Base-by-base conservation (phyloP, 2,329 filamentous ascomycete genomes). In the Tricladium varicosporioides region DNA sequence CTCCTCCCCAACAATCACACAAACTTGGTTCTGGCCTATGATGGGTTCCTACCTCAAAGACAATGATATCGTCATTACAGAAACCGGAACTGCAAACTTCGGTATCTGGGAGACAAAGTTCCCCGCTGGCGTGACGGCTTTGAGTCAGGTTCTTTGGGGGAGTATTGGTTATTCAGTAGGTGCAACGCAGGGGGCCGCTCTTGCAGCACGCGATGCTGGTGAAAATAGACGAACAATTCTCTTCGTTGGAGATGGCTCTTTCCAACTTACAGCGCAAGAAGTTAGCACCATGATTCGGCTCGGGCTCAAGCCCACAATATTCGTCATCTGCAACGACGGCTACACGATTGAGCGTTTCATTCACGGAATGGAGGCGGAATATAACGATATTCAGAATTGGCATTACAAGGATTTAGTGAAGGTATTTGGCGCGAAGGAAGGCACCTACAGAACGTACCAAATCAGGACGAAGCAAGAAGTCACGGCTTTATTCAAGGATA, bases 281-380 rank as follows among this genome's bases (percentile, higher is more conserved):
- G 70, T 96, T 61, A 89, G 85, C 72, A 94, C 91, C 10, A 93
- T 96, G 81, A 83, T 96, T 62, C 82, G 86, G 31, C 86, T 89
- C 59, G 79, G 82, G 19, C 76, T 96, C 56, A 86, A 87, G 60
- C 83, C 89, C 16, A 93, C 36, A 3, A 84, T 83, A 60, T 93
- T 96, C 71, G 80, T 94, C 60, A 87, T 96, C 64, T 91, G 89
- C 79, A 95, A 95, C 71, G 84, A 92, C 43, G 92, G 92, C 10
- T 96, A 89, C 75, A 94, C 91, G 9, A 94, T 95, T 70, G 92
- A 96, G 75, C 85, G 92, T 31, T 89, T 84, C 71, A 95, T 96
- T 67, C 91, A 96, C 72, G 91, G 91, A 53, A 88, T 88, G 84
- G 78, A 92, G 8, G 89, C 83, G 32, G 71, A 70, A 22, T 96